Percentiles rank a stretch among this genome's conserved stretches.
phyloP scores from a whole-genome alignment of 148 eudicot genomes.

The Fallopia convolvulus region DNA sequence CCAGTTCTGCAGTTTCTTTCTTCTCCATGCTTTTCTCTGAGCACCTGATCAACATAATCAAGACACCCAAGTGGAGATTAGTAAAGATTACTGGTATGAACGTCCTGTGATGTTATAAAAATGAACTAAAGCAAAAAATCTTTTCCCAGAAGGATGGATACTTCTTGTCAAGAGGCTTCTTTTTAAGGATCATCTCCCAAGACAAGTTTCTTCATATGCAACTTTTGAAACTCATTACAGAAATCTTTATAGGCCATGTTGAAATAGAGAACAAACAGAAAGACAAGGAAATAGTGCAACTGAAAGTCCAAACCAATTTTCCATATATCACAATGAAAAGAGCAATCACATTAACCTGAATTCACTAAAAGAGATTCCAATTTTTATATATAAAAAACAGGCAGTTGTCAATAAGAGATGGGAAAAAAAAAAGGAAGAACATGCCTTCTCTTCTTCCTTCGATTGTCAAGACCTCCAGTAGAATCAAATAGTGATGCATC shows the following conservation, averaged over 20 bases:
- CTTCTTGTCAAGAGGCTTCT: background rate
- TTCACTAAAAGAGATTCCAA: background rate
- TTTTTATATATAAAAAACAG: background rate
- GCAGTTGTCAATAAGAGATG: background rate
- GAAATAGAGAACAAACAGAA: background rate
- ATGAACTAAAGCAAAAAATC: background rate
- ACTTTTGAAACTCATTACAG: background rate
- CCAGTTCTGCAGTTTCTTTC: constrained; percentile 72
- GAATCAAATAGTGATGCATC: constrained; percentile 93
- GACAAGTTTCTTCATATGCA: background rate
- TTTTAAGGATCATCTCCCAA: background rate
- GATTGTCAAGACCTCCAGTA: constrained; percentile 70
- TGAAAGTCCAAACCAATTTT: background rate
- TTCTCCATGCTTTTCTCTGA: constrained; percentile 56
- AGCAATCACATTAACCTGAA: background rate
- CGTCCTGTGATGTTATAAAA: background rate
- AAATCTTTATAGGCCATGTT: background rate
- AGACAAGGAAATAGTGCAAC: background rate
- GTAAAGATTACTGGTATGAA: background rate
- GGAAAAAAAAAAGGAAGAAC: background rate
- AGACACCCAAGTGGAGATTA: background rate
- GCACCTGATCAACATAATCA: constrained; percentile 29
- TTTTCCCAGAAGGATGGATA: background rate
- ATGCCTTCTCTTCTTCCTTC: constrained; percentile 73
- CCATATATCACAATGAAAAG: background rate